These are phyloP conservation scores for Spencermartinsiella europaea DNA, from an alignment of 805 yeast genomes.

Conservation along the genomic window DNA sequence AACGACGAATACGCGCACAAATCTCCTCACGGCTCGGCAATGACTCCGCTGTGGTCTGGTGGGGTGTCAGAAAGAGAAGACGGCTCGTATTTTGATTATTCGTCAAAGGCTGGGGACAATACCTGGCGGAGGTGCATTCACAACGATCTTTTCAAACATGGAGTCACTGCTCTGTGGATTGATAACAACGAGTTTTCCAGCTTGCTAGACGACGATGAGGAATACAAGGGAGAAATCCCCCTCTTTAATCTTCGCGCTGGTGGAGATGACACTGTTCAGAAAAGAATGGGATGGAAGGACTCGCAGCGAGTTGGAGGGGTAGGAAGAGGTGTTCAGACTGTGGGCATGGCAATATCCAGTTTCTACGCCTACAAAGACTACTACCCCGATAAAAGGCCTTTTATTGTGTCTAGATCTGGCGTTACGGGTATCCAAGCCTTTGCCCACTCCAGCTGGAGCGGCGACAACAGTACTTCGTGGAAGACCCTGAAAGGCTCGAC, in stretches of 20 bases:
- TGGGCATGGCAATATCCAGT: slow-evolving; percentile 14
- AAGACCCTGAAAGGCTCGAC: slow-evolving; percentile 7
- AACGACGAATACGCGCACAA: slow-evolving; percentile 1
- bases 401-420: slow-evolving; percentile 11
- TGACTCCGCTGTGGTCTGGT: slow-evolving; percentile 12
- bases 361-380: slow-evolving; percentile 5
- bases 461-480: slow-evolving; percentile 15
- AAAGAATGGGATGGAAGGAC: slow-evolving; percentile 8
- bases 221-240: slow-evolving; percentile 3
- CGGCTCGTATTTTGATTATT: slow-evolving; percentile 11
- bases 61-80: slow-evolving; percentile 2
- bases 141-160: slow-evolving; percentile 2
- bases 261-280: slow-evolving; percentile 1
- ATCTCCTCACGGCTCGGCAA: slow-evolving; percentile 8
- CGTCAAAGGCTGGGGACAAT: slow-evolving; percentile 6
- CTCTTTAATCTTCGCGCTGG: slow-evolving; percentile 8
- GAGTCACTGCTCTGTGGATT: slow-evolving; percentile 11
- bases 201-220: slow-evolving; percentile 10
- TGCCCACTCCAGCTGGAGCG: slow-evolving; percentile 14
- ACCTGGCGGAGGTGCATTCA: slow-evolving; percentile 5
- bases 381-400: slow-evolving; percentile 11
- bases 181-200: slow-evolving; percentile 13
- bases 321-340: slow-evolving; percentile 9
- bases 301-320: slow-evolving; percentile 6
- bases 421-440: slow-evolving; percentile 9